These are phyloP conservation scores for Euphorbia schlechtendalii DNA, from an alignment of 441 rosid species.

Conservation along the genomic window DNA sequence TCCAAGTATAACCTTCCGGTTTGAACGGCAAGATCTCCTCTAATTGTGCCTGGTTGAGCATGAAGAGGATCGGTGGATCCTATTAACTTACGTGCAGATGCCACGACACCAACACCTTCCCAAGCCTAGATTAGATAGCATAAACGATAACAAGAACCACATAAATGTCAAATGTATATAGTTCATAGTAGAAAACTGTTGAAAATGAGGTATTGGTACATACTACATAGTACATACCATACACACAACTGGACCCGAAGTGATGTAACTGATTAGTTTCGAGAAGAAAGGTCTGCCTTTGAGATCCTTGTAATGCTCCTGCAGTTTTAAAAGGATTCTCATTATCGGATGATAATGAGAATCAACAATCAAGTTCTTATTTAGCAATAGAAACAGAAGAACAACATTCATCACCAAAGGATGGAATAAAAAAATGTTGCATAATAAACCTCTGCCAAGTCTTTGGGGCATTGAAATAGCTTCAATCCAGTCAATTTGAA, in stretches of 20 bases:
- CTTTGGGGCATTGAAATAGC: conserved; percentile 74
- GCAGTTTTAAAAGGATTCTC: conserved; percentile 8
- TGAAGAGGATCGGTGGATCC: conserved; percentile 91
- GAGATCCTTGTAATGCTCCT: conserved; percentile 96
- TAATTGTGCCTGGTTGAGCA: conserved; percentile 97
- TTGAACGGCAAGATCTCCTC: conserved; percentile 95
- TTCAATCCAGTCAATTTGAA: conserved; percentile 76
- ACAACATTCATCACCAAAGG: neutral
- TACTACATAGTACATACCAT: too few relatives aligned
- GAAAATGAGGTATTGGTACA: neutral
- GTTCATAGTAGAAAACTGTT: neutral
- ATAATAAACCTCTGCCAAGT: conserved; percentile 72
- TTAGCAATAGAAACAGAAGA: neutral
- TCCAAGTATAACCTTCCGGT: conserved; percentile 99
- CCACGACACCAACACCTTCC: conserved; percentile 95
- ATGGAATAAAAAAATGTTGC: conserved; percentile 1
- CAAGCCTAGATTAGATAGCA: conserved; percentile 51
- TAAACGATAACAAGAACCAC: conserved; percentile 5
- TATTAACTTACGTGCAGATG: conserved; percentile 84
- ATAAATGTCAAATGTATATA: neutral
- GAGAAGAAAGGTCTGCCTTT: conserved; percentile 74
- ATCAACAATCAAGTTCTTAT: neutral
- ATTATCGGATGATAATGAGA: neutral
- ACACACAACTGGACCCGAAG: conserved; percentile 91
- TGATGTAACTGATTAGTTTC: conserved; percentile 64